Evolutionary conservation across 352 stramenopile species (phyloP).

Genomic region (Phytopythium chamaehyphon): DNA sequence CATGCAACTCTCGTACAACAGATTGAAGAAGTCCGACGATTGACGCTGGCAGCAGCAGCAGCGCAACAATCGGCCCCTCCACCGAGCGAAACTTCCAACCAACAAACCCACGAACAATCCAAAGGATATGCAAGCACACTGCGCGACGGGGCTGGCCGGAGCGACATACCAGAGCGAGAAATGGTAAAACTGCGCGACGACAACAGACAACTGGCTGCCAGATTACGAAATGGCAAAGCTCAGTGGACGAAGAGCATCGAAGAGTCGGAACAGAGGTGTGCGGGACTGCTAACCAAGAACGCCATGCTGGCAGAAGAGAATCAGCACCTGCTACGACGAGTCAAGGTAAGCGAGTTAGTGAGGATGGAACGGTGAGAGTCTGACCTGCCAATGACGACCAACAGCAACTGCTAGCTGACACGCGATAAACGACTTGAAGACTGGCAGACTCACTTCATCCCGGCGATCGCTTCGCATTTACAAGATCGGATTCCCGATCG

Average conservation of each 20-base stretch:
- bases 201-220: slow-evolving; percentile 33
- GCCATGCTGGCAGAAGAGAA: slow-evolving; percentile 72
- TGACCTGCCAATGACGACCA: not conserved
- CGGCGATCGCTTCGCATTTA: not conserved
- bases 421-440: slow-evolving; percentile 2
- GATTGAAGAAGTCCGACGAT: slow-evolving; percentile 39
- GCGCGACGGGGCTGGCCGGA: not conserved
- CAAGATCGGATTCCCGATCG: not conserved
- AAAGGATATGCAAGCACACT: slow-evolving; percentile 1
- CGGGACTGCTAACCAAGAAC: slow-evolving; percentile 63
- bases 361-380: not conserved
- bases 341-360: slow-evolving; percentile 27
- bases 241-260: slow-evolving; percentile 45
- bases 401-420: slow-evolving; percentile 2
- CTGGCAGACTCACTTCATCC: not conserved
- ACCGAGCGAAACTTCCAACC: slow-evolving; percentile 1
- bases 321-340: slow-evolving; percentile 23
- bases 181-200: slow-evolving; percentile 15
- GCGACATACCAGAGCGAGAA: not conserved
- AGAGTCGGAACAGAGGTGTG: slow-evolving; percentile 51
- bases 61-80: slow-evolving; percentile 6
- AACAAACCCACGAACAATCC: not conserved
- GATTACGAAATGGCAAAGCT: slow-evolving; percentile 26
- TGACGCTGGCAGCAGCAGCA: slow-evolving; percentile 18
- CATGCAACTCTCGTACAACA: slow-evolving; percentile 38